Percentiles rank a stretch among this genome's conserved stretches.
Conservation (phyloP, 345 rosid species). For the Gossypium raimondii region DNA sequence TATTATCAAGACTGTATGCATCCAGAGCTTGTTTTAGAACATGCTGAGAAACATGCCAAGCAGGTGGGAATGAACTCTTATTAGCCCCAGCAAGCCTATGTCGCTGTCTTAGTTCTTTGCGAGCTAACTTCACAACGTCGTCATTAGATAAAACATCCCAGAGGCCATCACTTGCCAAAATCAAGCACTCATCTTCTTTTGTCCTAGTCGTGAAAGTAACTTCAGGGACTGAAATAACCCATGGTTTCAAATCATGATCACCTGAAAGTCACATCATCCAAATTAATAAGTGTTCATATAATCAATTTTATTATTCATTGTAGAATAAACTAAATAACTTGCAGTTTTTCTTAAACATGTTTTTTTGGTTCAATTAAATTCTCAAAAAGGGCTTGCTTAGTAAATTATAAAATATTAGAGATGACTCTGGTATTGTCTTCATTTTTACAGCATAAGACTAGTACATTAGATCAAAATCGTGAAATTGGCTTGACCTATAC, state of each 20-base stretch:
- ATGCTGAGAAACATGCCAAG: slow-evolving; percentile 28
- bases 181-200: slow-evolving; percentile 55
- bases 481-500: no score
- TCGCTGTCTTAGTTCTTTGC: slow-evolving; percentile 34
- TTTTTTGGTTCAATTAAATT: no score
- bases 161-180: slow-evolving; percentile 62
- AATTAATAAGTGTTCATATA: not conserved
- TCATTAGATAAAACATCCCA: slow-evolving; percentile 67
- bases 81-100: slow-evolving; percentile 23
- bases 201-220: slow-evolving; percentile 40
- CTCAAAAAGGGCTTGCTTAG: no score
- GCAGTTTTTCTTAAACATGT: no score
- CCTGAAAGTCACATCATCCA: slow-evolving; percentile 29
- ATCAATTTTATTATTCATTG: not conserved
- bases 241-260: slow-evolving; percentile 53
- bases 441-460: no score
- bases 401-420: no score
- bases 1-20: slow-evolving; percentile 34
- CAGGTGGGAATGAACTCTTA: not conserved
- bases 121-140: slow-evolving; percentile 50
- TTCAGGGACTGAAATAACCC: slow-evolving; percentile 59
- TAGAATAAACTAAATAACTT: no score
- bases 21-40: not conserved
- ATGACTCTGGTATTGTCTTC: no score
- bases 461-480: no score